Percentiles rank a stretch among this genome's conserved stretches.
Conservation (phyloP, 371 early-diverging fungal species). For the Apophysomyces trapeziformis region DNA sequence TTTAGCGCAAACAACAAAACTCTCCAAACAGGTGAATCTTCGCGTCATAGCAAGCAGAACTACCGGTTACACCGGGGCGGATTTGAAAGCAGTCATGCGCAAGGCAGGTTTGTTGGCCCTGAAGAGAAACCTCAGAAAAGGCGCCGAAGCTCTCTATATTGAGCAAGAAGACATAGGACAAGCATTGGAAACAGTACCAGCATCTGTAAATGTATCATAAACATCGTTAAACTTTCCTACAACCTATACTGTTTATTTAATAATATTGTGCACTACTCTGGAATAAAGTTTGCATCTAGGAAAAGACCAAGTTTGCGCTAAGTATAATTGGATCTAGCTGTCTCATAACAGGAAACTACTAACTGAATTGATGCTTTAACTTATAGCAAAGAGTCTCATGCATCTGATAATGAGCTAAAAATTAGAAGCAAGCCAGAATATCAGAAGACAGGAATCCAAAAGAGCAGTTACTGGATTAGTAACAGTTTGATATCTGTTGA, state of each 20-base stretch:
- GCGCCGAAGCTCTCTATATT: neutral
- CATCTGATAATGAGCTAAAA: too few species aligned
- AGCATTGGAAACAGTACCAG: neutral
- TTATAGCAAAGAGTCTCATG: too few species aligned
- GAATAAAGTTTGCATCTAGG: neutral
- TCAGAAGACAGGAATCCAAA: too few species aligned
- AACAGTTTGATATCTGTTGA: too few species aligned
- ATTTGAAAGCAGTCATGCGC: conserved; percentile 78
- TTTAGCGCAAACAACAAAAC: conserved; percentile 53
- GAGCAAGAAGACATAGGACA: conserved; percentile 15
- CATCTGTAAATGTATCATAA: neutral
- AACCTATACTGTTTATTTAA: neutral
- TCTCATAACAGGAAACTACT: too few species aligned
- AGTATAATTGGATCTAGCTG: too few species aligned
- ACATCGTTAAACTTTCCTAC: neutral
- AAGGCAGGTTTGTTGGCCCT: conserved; percentile 75
- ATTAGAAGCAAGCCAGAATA: too few species aligned
- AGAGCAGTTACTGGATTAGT: too few species aligned
- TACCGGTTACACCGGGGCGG: conserved; percentile 79
- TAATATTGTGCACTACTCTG: neutral
- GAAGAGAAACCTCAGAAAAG: conserved; percentile 19
- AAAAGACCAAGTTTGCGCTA: neutral
- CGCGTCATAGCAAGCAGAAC: conserved; percentile 51
- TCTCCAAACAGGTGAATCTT: conserved; percentile 60
- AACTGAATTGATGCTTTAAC: too few species aligned